phyloP scores from a whole-genome alignment of 1,139 yeast genomes.

The Candida smagusa region DNA sequence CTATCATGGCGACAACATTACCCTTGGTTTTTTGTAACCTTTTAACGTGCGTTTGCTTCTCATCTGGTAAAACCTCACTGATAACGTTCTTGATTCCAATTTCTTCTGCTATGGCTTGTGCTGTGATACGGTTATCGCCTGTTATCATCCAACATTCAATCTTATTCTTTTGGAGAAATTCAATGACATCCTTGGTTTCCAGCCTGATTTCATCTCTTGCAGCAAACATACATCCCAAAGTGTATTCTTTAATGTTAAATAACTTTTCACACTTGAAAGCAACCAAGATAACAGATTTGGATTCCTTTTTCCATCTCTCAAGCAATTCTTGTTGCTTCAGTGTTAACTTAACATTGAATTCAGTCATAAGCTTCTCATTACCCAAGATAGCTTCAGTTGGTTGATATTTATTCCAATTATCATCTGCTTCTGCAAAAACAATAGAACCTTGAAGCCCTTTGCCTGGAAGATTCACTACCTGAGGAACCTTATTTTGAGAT shows the following conservation, averaged over 20 bases:
- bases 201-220: constrained; percentile 64
- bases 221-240: constrained; percentile 49
- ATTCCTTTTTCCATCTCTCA: constrained; percentile 55
- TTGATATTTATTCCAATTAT: constrained; percentile 26
- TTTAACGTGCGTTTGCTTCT: constrained; percentile 59
- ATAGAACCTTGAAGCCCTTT: constrained; percentile 52
- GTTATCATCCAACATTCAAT: constrained; percentile 70
- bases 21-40: constrained; percentile 43
- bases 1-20: constrained; percentile 55
- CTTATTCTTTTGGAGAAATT: constrained; percentile 37
- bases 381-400: constrained; percentile 55
- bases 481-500: constrained; percentile 41
- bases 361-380: constrained; percentile 55
- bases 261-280: constrained; percentile 35
- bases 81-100: constrained; percentile 64
- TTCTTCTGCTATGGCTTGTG: constrained; percentile 62
- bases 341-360: constrained; percentile 32
- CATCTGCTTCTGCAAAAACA: constrained; percentile 18
- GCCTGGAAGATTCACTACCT: constrained; percentile 54
- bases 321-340: constrained; percentile 26
- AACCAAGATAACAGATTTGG: constrained; percentile 61
- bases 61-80: constrained; percentile 72
- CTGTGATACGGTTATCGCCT: constrained; percentile 70
- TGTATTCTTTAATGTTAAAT: constrained; percentile 28
- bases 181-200: constrained; percentile 56